Evolutionary conservation across 2,329 filamentous ascomycete genomes (phyloP).

Genomic region (Exophiala viscosa): DNA sequence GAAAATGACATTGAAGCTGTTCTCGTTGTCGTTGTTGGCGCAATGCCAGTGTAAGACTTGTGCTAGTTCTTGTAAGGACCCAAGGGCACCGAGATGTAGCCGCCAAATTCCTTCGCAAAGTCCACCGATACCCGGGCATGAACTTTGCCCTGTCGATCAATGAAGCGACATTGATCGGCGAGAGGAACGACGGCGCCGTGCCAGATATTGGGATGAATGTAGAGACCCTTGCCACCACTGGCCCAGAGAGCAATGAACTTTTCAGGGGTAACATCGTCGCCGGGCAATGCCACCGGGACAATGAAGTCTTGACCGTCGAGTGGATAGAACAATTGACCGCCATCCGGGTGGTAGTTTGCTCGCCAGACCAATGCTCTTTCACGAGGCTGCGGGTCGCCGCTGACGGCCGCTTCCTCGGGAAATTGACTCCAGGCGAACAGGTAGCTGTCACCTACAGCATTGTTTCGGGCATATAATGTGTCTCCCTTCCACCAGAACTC

Average conservation of each 20-base stretch:
- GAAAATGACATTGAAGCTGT: too few species aligned
- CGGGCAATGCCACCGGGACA: constrained; percentile 11
- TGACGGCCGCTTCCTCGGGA: constrained; percentile 7
- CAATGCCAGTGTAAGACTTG: too few species aligned
- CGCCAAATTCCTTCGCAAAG: constrained; percentile 18
- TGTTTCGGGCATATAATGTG: constrained; percentile 17
- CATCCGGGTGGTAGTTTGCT: constrained; percentile 16
- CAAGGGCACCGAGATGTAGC: constrained; percentile 12
- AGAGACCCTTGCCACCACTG: constrained; percentile 14
- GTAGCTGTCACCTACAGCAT: constrained; percentile 13
- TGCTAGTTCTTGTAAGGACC: background rate
- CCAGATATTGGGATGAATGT: constrained; percentile 17
- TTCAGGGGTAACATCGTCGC: constrained; percentile 14
- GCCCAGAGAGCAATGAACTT: constrained; percentile 14
- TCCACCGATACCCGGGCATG: constrained; percentile 16
- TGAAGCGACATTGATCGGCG: constrained; percentile 9
- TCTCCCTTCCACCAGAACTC: constrained; percentile 21
- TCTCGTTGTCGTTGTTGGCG: too few species aligned
- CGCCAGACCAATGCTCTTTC: constrained; percentile 15
- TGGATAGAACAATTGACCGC: constrained; percentile 15
- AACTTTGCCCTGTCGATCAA: constrained; percentile 14
- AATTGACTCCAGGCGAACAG: constrained; percentile 19
- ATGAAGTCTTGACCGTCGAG: constrained; percentile 12
- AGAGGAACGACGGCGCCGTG: constrained; percentile 15
- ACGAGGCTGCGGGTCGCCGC: constrained; percentile 1